Base-by-base conservation (phyloP, 768 basidiomycete species). In the Lactifluus piperatus region DNA sequence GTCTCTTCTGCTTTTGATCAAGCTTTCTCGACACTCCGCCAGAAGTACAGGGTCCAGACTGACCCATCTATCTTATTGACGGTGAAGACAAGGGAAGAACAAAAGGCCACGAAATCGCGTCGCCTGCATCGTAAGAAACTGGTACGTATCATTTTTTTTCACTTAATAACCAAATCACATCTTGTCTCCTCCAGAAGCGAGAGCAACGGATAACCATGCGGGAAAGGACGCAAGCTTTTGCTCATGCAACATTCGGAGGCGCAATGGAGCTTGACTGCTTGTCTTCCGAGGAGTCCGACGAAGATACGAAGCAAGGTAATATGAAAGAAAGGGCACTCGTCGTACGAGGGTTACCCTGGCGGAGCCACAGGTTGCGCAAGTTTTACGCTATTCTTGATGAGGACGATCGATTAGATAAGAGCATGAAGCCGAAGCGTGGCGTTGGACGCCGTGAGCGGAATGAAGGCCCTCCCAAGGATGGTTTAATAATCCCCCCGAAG, bases 201-300 rank as follows among this genome's bases (percentile, higher is more conserved):
- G 77, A 70, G 54, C 81, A 79, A 69, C 86, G 88, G 22, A 76
- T 79, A 9, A 82, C 81, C 27, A 75, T 80, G 27, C 78, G 88
- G 24, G 73, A 81, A 63, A 80, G 77, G 54, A 69, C 81, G 26
- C 71, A 71, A 26, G 71, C 66, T 0, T 84, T 87, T 59, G 77
- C 81, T 55, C 82, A 88, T 68, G 74, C 81, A 26, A 76, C 73
- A 14, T 89, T 89, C 66, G 85, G 88, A 65, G 81, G 81, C 14
- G 86, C 88, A 14, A 70, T 90, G 57, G 82, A 85, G 60, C 61
- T 81, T 20, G 88, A 89, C 48, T 89, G 86, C 70, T 87, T 89
- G 83, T 90, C 88, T 27, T 85, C 83, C 30, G 88, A 90, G 63
- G 88, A 90, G 68, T 88, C 87, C 14, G 81, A 82, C 62, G 72